Evolutionary conservation across 2,329 filamentous ascomycete species (phyloP), one percentile per base, ranked within the genome.

Genomic region (Bipolaris bicolor): DNA sequence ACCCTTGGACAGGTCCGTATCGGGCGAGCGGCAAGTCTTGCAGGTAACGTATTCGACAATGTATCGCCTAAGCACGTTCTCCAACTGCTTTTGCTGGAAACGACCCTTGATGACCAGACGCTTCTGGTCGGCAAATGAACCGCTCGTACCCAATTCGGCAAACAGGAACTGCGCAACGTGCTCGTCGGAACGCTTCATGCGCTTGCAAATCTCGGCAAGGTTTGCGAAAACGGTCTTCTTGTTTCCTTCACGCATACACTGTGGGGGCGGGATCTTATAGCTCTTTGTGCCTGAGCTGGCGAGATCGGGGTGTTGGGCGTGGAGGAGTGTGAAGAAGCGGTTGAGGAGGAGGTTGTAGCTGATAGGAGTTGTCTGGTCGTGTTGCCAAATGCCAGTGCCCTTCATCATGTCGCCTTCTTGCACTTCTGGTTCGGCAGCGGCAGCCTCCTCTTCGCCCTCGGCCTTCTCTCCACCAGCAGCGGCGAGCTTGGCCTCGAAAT

Each of bases 51-150:
- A 98, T 83, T 98, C 94, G 80, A 96, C 88, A 77, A 97, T 97
- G 79, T 97, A 97, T 83, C 94, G 91, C 81, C 94, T 86, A 76
- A 98, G 81, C 51, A 98, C 92, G 80, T 96, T 97, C 84, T 99
- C 95, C 76, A 98, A 93, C 83, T 98, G 94, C 83, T 97, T 97
- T 83, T 98, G 94, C 80, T 98, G 94, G 90, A 99, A 99, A 76
- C 95, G 91, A 84, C 95, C 95, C 86, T 97, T 97, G 86, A 99
- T 99, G 76, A 99, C 93, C 72, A 99, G 81, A 75, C 94, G 89
- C 79, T 92, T 88, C 80, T 94, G 95, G 81, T 97, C 95, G 13
- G 62, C 66, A 54, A 97, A 92, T 76, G 91, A 96, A 78, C 95
- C 95, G 75, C 88, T 96, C 66, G 95, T 99, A 84, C 95, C 95